Percentiles rank a stretch among this genome's conserved stretches.
Evolutionary conservation across 768 basidiomycete species (phyloP).

Genomic region (Podaxis rugospora): DNA sequence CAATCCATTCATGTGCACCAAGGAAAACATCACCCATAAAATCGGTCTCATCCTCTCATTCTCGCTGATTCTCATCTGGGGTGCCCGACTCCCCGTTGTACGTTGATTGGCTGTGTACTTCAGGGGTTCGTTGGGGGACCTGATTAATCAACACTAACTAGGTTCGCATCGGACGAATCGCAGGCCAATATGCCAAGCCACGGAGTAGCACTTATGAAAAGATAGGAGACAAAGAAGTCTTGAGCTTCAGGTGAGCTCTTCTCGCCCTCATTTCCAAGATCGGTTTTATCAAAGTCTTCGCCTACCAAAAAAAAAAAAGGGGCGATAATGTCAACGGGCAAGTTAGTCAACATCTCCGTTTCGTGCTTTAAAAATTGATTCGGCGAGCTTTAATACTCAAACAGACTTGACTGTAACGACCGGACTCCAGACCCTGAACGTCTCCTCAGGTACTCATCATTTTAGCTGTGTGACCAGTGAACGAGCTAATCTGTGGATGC

Average conservation of each 20-base stretch:
- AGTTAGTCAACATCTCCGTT: slow-evolving; percentile 16
- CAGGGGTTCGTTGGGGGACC: neutral
- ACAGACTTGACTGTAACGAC: slow-evolving; percentile 66
- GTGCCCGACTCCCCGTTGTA: slow-evolving; percentile 89
- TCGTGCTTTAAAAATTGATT: slow-evolving; percentile 15
- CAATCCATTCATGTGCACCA: slow-evolving; percentile 10
- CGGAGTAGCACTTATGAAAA: slow-evolving; percentile 80
- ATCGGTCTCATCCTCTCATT: slow-evolving; percentile 92
- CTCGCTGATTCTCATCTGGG: slow-evolving; percentile 93
- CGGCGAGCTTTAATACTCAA: slow-evolving; percentile 9
- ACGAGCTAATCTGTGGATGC: slow-evolving; percentile 5
- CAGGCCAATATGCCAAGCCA: slow-evolving; percentile 96
- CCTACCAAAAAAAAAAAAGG: slow-evolving; percentile 31
- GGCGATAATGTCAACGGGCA: slow-evolving; percentile 97
- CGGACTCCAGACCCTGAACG: slow-evolving; percentile 89
- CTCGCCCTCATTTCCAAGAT: neutral
- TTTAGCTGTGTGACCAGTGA: neutral
- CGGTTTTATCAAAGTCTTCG: slow-evolving; percentile 2
- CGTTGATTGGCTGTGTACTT: slow-evolving; percentile 19
- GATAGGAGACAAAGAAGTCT: slow-evolving; percentile 68
- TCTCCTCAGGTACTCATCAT: slow-evolving; percentile 59
- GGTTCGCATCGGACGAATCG: slow-evolving; percentile 87
- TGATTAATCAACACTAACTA: slow-evolving; percentile 19
- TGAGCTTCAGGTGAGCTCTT: slow-evolving; percentile 76
- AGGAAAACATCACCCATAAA: slow-evolving; percentile 87